phyloP scores from a whole-genome alignment of 2,329 filamentous ascomycete genomes.

The Calonectria montana region DNA sequence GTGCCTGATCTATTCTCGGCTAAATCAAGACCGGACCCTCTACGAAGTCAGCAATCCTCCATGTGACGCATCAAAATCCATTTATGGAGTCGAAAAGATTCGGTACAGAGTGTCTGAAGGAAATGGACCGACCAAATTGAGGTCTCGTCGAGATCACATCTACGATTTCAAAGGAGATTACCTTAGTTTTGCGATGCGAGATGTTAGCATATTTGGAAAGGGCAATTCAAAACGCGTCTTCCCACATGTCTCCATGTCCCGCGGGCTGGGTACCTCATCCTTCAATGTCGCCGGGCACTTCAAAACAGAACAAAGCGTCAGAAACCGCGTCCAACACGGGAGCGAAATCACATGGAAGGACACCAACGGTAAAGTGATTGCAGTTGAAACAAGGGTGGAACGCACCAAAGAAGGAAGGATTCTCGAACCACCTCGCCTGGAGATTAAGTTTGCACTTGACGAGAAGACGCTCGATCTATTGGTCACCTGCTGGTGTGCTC shows the following conservation, averaged over 20 bases:
- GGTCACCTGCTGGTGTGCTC: conserved; percentile 44
- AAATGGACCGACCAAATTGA: conserved; percentile 26
- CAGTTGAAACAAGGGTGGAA: conserved; percentile 39
- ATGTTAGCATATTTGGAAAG: conserved; percentile 34
- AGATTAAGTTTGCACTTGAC: conserved; percentile 32
- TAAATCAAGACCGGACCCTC: conserved; percentile 31
- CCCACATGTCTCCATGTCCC: conserved; percentile 31
- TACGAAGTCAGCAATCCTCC: conserved; percentile 43
- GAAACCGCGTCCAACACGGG: conserved; percentile 36
- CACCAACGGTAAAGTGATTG: conserved; percentile 31
- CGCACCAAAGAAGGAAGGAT: conserved; percentile 32
- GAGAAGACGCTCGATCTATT: conserved; percentile 45
- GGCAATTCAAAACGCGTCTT: conserved; percentile 35
- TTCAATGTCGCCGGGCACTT: conserved; percentile 39
- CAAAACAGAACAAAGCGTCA: conserved; percentile 31
- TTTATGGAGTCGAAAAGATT: conserved; percentile 43
- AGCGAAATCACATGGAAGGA: conserved; percentile 42
- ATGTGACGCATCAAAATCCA: conserved; percentile 23
- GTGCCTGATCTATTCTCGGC: conserved; percentile 32
- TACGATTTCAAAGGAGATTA: conserved; percentile 41
- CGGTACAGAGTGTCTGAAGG: conserved; percentile 35
- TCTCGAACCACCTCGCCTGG: conserved; percentile 34
- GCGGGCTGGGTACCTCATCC: conserved; percentile 28
- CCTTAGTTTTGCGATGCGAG: not conserved
- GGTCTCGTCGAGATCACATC: conserved; percentile 42